Conservation (phyloP, 1,139 yeast genomes). For the Pichia kudriavzevii region DNA sequence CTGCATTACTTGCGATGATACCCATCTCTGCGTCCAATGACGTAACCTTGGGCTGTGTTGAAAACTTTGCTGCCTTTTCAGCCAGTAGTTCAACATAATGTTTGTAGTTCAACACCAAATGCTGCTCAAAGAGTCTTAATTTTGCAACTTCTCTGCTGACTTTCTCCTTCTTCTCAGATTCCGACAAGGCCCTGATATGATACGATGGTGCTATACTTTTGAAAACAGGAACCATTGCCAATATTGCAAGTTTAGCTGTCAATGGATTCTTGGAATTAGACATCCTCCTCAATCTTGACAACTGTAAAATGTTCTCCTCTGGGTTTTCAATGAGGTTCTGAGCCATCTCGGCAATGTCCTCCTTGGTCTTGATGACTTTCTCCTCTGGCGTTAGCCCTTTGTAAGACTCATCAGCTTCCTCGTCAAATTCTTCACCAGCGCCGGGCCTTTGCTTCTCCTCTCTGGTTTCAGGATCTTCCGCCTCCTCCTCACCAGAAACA, state of each 20-base stretch:
- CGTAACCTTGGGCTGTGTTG: conserved; percentile 34
- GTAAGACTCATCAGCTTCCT: conserved; percentile 36
- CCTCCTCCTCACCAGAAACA: neutral
- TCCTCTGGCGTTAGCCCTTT: conserved; percentile 50
- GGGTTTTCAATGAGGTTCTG: conserved; percentile 80
- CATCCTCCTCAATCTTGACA: conserved; percentile 68
- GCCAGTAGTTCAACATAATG: conserved; percentile 56
- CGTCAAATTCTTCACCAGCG: conserved; percentile 21
- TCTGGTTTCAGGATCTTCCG: conserved; percentile 4
- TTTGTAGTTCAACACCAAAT: conserved; percentile 60
- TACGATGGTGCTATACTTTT: conserved; percentile 85
- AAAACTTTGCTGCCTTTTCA: conserved; percentile 35
- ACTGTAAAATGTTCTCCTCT: conserved; percentile 65
- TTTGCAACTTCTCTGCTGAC: conserved; percentile 76
- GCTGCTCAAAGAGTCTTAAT: conserved; percentile 73
- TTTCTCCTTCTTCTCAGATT: conserved; percentile 70
- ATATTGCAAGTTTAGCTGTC: conserved; percentile 64
- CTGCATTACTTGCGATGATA: conserved; percentile 59
- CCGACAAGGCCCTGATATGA: conserved; percentile 74
- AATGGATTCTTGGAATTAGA: conserved; percentile 59
- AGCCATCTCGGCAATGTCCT: conserved; percentile 76
- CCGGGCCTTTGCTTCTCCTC: conserved; percentile 17
- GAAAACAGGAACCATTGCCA: conserved; percentile 79
- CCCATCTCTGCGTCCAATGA: conserved; percentile 42
- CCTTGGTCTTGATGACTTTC: conserved; percentile 56